A percentile compares a stretch with the other conserved stretches of the same genome.
Conservation (phyloP, 2,329 filamentous ascomycete species). For the Onygenales sp. region DNA sequence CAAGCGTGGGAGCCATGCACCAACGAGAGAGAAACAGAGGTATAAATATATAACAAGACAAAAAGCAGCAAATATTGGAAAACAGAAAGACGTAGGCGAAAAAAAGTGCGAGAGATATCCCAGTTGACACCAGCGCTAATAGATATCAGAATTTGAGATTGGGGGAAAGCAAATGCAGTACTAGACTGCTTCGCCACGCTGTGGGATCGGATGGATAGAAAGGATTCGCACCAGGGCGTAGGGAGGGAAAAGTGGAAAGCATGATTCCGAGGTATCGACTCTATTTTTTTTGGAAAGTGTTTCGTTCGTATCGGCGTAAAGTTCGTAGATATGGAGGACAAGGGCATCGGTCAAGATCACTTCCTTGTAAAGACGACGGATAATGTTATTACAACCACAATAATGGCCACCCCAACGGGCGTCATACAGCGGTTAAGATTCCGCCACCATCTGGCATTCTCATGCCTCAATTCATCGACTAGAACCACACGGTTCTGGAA, state of each 20-base stretch:
- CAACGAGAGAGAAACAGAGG: neutral
- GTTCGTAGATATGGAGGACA: neutral
- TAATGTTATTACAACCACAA: slow-evolving; percentile 40
- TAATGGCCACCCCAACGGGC: slow-evolving; percentile 45
- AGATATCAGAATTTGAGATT: neutral
- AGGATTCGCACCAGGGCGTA: neutral
- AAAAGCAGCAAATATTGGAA: too few relatives aligned
- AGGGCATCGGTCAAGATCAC: neutral
- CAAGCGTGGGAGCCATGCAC: neutral
- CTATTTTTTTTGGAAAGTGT: neutral
- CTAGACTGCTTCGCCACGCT: slow-evolving; percentile 2
- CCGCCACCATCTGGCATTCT: slow-evolving; percentile 57
- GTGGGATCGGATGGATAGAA: neutral
- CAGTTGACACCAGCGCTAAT: slow-evolving; percentile 2
- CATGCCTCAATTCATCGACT: slow-evolving; percentile 40
- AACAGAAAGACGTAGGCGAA: neutral
- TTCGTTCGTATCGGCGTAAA: neutral
- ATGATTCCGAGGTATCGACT: neutral
- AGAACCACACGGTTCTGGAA: slow-evolving; percentile 35
- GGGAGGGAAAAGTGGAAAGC: neutral
- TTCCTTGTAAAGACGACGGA: neutral
- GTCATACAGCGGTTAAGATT: slow-evolving; percentile 54
- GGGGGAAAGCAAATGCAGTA: neutral
- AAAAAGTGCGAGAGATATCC: neutral
- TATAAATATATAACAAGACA: neutral